A percentile compares a stretch with the other conserved stretches of the same genome.
Conservation (phyloP, 2,329 filamentous ascomycete genomes). For the Pseudogymnoascus destructans region DNA sequence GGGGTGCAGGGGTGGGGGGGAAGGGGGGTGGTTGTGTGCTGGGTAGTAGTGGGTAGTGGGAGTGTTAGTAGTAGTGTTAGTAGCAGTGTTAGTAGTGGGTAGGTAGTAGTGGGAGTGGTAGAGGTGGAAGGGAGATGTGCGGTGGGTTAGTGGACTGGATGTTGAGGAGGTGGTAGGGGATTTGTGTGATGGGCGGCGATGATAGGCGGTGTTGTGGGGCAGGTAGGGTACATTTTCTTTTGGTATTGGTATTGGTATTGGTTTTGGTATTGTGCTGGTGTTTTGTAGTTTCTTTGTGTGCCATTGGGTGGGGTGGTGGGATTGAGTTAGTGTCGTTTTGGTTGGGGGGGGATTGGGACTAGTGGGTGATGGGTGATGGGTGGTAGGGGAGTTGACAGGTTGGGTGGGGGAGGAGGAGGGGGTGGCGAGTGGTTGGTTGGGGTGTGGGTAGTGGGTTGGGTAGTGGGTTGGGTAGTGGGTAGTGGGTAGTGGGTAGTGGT, state of each 20-base stretch:
- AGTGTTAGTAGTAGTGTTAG: no score
- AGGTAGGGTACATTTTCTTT: not conserved
- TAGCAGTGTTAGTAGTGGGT: no score
- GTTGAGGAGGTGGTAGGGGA: no score
- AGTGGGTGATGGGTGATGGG: slow-evolving; percentile 16
- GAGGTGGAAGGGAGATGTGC: no score
- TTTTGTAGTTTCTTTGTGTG: slow-evolving; percentile 7
- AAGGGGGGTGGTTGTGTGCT: not conserved
- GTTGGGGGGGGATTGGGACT: slow-evolving; percentile 9
- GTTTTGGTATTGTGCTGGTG: not conserved
- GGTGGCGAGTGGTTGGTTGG: not conserved
- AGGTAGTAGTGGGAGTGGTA: no score
- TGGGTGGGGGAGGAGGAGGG: slow-evolving; percentile 17
- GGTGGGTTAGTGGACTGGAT: no score
- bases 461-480: not conserved
- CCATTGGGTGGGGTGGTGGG: not conserved
- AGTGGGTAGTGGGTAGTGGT: no score
- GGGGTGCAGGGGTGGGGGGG: no score
- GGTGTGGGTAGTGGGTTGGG: not conserved
- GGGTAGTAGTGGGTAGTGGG: not conserved
- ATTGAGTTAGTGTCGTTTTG: slow-evolving; percentile 8
- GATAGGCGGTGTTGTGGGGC: not conserved
- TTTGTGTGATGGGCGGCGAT: not conserved
- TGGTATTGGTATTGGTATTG: no score
- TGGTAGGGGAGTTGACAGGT: slow-evolving; percentile 17